Evolutionary conservation across 306 rosid genomes (phyloP).

Genomic region (Sechiopsis laciniata): DNA sequence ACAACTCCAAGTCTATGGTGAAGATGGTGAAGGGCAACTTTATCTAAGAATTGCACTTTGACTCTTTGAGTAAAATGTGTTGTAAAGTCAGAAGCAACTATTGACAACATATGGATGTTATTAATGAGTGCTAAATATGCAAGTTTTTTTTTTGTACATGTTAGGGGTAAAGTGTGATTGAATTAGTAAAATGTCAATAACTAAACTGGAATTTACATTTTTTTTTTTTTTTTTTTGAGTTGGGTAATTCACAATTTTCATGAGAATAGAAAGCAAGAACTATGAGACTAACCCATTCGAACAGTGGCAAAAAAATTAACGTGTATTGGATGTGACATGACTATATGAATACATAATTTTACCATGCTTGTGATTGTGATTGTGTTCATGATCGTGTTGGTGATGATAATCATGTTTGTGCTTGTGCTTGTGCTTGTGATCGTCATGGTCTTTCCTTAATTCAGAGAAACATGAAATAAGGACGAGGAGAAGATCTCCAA

Average conservation of each 20-base stretch:
- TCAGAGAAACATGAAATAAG: too few species aligned
- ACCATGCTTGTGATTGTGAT: slow-evolving; percentile 76
- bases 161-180: too few species aligned
- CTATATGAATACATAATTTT: slow-evolving; percentile 21
- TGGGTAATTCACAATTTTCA: too few species aligned
- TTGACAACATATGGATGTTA: neutral
- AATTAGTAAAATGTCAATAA: too few species aligned
- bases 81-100: neutral
- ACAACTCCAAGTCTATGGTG: neutral
- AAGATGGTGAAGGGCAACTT: neutral
- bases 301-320: neutral
- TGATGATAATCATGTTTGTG: too few species aligned
- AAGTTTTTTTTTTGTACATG: too few species aligned
- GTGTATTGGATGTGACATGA: neutral
- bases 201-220: too few species aligned
- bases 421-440: too few species aligned
- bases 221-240: too few species aligned
- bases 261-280: neutral
- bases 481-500: too few species aligned
- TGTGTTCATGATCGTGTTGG: slow-evolving; percentile 13
- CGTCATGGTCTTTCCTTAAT: too few species aligned
- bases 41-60: neutral
- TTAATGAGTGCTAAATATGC: too few species aligned
- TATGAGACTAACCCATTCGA: neutral
- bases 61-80: slow-evolving; percentile 5